Base-by-base conservation (phyloP, 768 basidiomycete species). In the Russula sp. region DNA sequence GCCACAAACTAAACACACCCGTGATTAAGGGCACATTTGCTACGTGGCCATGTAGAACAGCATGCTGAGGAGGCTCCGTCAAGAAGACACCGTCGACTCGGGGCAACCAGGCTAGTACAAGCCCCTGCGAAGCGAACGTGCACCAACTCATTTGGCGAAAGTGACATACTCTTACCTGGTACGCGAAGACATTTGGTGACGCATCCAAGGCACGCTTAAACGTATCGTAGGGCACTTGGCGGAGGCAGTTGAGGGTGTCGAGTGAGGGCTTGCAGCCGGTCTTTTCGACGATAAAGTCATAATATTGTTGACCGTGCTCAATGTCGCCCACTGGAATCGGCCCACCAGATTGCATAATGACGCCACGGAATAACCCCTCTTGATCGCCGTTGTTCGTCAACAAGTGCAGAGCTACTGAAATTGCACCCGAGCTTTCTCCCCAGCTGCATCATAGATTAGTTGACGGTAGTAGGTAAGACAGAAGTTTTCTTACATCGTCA, bases 351-450 rank as follows among this genome's bases (percentile, higher is more conserved):
- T 79, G 70, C 77, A 82, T 79, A 63, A 79, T 72, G 3, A 74
- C 78, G 6, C 69, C 77, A n/a, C 72, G 73, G 71, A 79, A 80
- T 7, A 79, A 69, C 8, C 70, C 74, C 14, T 74, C 71, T 34
- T 68, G 67, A 36, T 74, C 67, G 0, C 78, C 78, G n/a, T 73
- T 67, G 63, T 76, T 76, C 18, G 73, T 69, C 36, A 79, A 59
- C 73, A 80, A 73, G 7, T 82, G 81, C 51, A 78, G 42, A 2
- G 74, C 68, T 0, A 75, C 74, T 5, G 77, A 77, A 52, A 82
- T 79, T 2, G 81, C 81, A 14, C 84, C 84, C 4, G 83, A 81
- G 14, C 75, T 77, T 64, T 83, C 73, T 10, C 84, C 84, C 73
- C 76, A 79, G 36, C 78, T 79, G 41, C 22, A 18, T 18, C 8